Base-by-base conservation (phyloP, 331 rosid genomes). In the Acacia pycnantha region DNA sequence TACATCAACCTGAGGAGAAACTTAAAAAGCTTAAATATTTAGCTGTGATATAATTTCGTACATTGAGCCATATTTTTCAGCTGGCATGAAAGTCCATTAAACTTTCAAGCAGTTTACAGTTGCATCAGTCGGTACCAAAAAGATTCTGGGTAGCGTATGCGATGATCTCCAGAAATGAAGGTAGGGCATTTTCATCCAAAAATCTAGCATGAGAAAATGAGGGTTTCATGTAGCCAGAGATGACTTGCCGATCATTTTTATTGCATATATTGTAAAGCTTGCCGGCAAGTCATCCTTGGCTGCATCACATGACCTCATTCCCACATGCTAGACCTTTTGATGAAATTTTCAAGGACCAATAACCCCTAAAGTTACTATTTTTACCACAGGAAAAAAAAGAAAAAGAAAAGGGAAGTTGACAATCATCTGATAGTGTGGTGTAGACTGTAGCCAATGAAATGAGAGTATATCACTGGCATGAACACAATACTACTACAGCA, bases 251-350 rank as follows among this genome's bases (percentile, higher is more conserved):
- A 79, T 53, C 76, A 41, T 21, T 48, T 33, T 18, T 8, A 22
- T 48, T 40, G 47, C 21, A 51, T 4, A 4, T 12, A 24, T 5
- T 73, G 9, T 53, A 6, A 73, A 53, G 43, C 74, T 33, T 50
- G 77, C 87, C 97, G 97, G 97, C 98, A 95, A 95, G 94, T 95
- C 98, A 95, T 95, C 98, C 97, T 95, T 95, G 98, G 98, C 98
- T 95, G 93, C 90, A 91, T 40, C 72, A 85, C 86, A 79, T 83
- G 75, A 84, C 92, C 97, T 95, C 95, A 83, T 95, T 85, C 87
- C 88, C 94, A 89, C 98, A 95, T 93, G 98, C 95, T 84, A 88
- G 94, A 91, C 88, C 67, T 44, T 48, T 50, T 22, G 94, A 95
- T 79, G 94, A 88, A 66, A 54, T 37, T 74, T 54, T 33, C 10